Conservation (phyloP, 306 rosid genomes). For the Begonia loranthoides region DNA sequence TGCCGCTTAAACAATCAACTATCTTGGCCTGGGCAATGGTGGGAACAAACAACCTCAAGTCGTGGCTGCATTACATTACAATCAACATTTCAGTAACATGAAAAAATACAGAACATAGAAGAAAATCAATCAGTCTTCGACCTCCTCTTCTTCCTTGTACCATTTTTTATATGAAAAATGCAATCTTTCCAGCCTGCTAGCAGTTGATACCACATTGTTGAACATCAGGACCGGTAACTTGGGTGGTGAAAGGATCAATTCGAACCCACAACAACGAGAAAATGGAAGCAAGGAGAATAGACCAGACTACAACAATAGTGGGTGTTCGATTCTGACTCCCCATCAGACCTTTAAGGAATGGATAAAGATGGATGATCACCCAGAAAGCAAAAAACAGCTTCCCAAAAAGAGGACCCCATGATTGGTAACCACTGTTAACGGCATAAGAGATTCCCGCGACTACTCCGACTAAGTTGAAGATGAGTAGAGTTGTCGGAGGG, state of each 20-base stretch:
- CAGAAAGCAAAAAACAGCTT: slow-evolving; percentile 97
- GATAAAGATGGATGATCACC: slow-evolving; percentile 93
- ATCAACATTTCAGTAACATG: too few relatives aligned
- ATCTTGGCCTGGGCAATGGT: too few relatives aligned
- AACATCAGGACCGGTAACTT: slow-evolving; percentile 81
- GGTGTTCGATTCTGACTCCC: slow-evolving; percentile 97
- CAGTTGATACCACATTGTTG: slow-evolving; percentile 93
- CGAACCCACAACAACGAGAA: slow-evolving; percentile 93
- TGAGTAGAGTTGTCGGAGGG: slow-evolving; percentile 87
- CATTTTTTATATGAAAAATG: not conserved
- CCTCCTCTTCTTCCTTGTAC: too few relatives aligned
- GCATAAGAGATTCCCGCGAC: slow-evolving; percentile 95
- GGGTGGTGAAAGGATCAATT: slow-evolving; percentile 73
- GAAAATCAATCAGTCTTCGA: too few relatives aligned
- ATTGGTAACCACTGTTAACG: slow-evolving; percentile 94
- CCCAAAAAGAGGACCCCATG: slow-evolving; percentile 98
- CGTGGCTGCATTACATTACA: too few relatives aligned
- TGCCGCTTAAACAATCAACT: too few relatives aligned
- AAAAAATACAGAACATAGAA: too few relatives aligned
- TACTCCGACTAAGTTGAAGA: slow-evolving; percentile 86
- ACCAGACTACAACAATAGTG: slow-evolving; percentile 90
- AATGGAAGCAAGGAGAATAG: slow-evolving; percentile 84
- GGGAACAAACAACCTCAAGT: too few relatives aligned
- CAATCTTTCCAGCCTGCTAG: slow-evolving; percentile 16
- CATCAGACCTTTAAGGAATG: slow-evolving; percentile 99